Conservation (phyloP, 495 filamentous ascomycete species). For the Glutinoglossum americanum region DNA sequence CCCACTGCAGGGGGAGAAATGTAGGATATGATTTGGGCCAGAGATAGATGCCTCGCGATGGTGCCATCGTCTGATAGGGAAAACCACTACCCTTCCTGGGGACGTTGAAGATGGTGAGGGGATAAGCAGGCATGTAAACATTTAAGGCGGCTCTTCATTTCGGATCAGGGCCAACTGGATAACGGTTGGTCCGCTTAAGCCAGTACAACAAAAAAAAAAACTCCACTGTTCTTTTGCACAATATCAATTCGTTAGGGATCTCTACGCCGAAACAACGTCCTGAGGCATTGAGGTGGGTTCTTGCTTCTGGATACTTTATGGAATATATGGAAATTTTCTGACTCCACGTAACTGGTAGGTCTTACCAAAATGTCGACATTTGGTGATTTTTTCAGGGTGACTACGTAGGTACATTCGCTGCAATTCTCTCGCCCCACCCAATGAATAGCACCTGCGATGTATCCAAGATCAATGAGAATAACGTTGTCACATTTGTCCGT, state of each 20-base stretch:
- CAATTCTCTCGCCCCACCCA: background rate
- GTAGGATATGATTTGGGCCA: background rate
- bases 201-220: too few relatives aligned
- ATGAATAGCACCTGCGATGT: too few relatives aligned
- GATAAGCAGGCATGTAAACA: too few relatives aligned
- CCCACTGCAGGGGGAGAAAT: background rate
- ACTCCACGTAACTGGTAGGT: background rate
- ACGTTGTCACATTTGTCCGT: slow-evolving; percentile 2
- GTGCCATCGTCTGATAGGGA: too few relatives aligned
- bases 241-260: too few relatives aligned
- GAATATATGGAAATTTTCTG: background rate
- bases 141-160: too few relatives aligned
- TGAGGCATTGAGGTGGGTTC: background rate
- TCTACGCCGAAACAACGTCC: background rate
- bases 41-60: background rate
- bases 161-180: too few relatives aligned
- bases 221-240: too few relatives aligned
- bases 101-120: too few relatives aligned
- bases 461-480: background rate
- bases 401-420: slow-evolving; percentile 38
- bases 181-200: too few relatives aligned
- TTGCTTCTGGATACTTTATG: background rate
- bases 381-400: slow-evolving; percentile 64
- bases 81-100: too few relatives aligned
- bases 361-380: slow-evolving; percentile 60